Evolutionary conservation across 164 flowering plant genomes (phyloP).

Genomic region (Annona squamosa): DNA sequence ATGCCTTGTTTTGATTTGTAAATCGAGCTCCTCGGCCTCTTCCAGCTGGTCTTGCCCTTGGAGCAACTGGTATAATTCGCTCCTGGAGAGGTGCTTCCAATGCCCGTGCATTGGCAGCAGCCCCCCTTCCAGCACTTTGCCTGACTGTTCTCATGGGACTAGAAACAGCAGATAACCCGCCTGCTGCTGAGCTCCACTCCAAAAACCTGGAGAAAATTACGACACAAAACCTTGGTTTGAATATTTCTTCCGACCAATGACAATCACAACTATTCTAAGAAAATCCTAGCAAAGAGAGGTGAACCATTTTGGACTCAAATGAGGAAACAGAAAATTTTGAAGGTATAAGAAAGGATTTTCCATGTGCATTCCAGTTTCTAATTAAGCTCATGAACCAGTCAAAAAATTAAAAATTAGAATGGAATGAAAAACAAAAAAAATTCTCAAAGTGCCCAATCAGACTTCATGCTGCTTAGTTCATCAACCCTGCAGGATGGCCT

Average conservation of each 20-base stretch:
- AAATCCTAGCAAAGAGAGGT: background rate
- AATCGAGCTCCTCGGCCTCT: conserved; percentile 55
- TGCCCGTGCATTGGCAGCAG: conserved; percentile 59
- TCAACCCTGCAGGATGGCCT: background rate
- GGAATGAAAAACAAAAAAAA: background rate
- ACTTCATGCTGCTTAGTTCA: background rate
- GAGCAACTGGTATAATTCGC: conserved; percentile 44
- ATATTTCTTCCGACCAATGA: conserved; percentile 26
- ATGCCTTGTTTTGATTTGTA: conserved; percentile 65
- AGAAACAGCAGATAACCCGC: conserved; percentile 51
- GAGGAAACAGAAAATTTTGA: background rate
- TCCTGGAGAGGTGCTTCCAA: conserved; percentile 42
- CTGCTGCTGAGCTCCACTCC: conserved; percentile 80
- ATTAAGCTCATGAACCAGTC: background rate
- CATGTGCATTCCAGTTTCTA: background rate
- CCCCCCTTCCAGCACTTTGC: conserved; percentile 72
- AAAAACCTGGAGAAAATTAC: conserved; percentile 86
- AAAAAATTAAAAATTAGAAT: too few relatives aligned
- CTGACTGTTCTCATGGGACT: conserved; percentile 60
- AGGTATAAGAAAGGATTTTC: background rate
- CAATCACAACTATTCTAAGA: conserved; percentile 16
- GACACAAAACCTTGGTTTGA: conserved; percentile 42
- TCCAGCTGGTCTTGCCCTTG: conserved; percentile 50
- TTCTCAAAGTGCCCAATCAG: background rate
- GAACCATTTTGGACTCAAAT: background rate